These are phyloP conservation scores for Clavispora asparagi DNA, from an alignment of 805 yeast genomes.

Conservation along the genomic window DNA sequence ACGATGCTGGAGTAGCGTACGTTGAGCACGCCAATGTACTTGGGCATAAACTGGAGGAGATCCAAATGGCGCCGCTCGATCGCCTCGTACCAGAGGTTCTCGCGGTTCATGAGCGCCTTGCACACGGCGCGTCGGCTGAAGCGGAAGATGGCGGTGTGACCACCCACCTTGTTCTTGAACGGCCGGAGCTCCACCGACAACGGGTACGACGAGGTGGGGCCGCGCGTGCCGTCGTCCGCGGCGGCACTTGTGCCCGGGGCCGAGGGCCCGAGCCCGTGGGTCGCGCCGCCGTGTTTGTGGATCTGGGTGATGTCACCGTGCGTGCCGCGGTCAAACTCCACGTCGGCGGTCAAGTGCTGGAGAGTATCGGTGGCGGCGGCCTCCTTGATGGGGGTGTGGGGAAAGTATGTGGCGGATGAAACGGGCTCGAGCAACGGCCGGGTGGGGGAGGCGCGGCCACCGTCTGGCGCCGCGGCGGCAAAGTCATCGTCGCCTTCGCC, in stretches of 20 bases:
- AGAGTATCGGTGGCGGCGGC: conserved; percentile 20
- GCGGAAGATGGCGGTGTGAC: conserved; percentile 94
- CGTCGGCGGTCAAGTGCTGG: conserved; percentile 47
- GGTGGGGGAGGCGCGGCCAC: background rate
- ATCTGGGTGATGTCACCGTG: conserved; percentile 28
- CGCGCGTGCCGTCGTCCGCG: background rate
- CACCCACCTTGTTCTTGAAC: conserved; percentile 92
- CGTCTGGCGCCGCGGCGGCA: conserved; percentile 1
- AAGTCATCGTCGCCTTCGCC: conserved; percentile 8
- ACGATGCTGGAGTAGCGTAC: conserved; percentile 67
- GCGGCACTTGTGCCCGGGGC: background rate
- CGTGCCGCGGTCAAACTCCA: conserved; percentile 39
- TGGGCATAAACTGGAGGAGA: conserved; percentile 81
- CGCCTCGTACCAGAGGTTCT: conserved; percentile 86
- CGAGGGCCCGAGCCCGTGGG: conserved; percentile 1
- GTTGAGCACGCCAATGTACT: conserved; percentile 88
- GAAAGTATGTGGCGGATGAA: conserved; percentile 66
- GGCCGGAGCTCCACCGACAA: conserved; percentile 87
- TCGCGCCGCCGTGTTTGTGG: conserved; percentile 8
- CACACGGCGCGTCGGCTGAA: conserved; percentile 91
- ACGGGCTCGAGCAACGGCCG: conserved; percentile 45
- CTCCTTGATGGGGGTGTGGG: conserved; percentile 45
- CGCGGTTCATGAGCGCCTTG: conserved; percentile 85
- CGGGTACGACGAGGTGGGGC: conserved; percentile 36
- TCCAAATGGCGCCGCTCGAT: conserved; percentile 76